Evolutionary conservation across 495 filamentous ascomycete genomes (phyloP).

Genomic region (Alectoria sarmentosa): DNA sequence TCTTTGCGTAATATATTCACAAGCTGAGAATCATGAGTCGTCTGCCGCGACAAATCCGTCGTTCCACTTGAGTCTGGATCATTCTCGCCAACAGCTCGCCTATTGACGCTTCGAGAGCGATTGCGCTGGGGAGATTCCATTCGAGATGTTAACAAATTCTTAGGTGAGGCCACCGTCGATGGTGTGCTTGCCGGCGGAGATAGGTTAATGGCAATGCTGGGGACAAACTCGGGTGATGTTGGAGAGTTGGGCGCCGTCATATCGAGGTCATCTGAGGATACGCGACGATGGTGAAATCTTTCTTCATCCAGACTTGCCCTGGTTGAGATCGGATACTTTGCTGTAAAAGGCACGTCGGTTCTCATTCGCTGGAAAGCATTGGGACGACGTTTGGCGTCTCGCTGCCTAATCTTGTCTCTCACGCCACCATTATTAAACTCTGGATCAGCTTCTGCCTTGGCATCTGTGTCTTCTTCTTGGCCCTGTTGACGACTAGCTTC

Average conservation of each 20-base stretch:
- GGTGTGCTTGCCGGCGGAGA: conserved; percentile 47
- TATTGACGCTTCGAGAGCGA: conserved; percentile 37
- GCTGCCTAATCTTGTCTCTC: not conserved
- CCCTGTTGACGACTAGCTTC: conserved; percentile 30
- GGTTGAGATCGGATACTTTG: not conserved
- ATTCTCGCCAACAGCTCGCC: conserved; percentile 18
- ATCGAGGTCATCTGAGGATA: conserved; percentile 43
- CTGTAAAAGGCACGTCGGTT: conserved; percentile 14
- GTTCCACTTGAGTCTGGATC: conserved; percentile 15
- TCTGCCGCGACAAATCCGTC: conserved; percentile 8
- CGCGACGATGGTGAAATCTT: conserved; percentile 30
- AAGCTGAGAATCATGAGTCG: conserved; percentile 11
- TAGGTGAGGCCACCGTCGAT: conserved; percentile 47
- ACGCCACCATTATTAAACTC: not conserved
- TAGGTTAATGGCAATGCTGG: conserved; percentile 51
- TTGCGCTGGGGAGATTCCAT: conserved; percentile 38
- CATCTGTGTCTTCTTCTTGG: not conserved
- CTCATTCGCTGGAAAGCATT: conserved; percentile 16
- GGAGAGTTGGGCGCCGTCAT: conserved; percentile 44
- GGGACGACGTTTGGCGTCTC: conserved; percentile 8
- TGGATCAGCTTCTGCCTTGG: not conserved
- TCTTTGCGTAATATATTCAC: conserved; percentile 7
- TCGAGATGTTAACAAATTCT: conserved; percentile 40
- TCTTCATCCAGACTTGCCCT: conserved; percentile 23
- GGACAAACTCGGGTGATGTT: conserved; percentile 39